These are phyloP conservation scores for Boletus patriciae DNA, from an alignment of 768 basidiomycete species.

Conservation along the genomic window DNA sequence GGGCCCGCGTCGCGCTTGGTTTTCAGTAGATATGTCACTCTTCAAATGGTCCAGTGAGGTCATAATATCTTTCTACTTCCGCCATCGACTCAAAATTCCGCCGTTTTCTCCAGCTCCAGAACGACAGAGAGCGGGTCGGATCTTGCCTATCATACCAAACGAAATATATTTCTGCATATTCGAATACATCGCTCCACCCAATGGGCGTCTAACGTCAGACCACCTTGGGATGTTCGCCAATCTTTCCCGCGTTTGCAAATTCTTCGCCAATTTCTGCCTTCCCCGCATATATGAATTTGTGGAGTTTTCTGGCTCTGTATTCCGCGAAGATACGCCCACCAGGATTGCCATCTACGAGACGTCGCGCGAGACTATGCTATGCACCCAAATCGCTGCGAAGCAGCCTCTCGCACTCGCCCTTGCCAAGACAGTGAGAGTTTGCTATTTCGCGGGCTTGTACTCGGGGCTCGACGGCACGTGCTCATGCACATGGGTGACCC, in stretches of 20 bases:
- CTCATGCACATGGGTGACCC: constrained; percentile 5
- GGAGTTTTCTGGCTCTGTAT: constrained; percentile 19
- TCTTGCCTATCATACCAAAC: constrained; percentile 38
- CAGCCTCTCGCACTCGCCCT: constrained; percentile 31
- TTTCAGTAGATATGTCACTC: background rate
- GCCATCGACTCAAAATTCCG: background rate
- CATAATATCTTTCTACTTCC: background rate
- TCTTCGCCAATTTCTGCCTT: constrained; percentile 41
- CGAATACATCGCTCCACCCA: constrained; percentile 28
- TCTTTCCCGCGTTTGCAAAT: constrained; percentile 44
- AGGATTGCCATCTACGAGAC: background rate
- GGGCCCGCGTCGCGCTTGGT: no score
- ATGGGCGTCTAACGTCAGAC: constrained; percentile 13
- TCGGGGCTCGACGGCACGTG: background rate
- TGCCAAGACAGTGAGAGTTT: constrained; percentile 31
- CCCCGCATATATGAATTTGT: constrained; percentile 43
- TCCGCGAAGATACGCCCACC: constrained; percentile 1
- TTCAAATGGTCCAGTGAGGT: constrained; percentile 8
- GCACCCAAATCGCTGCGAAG: constrained; percentile 26
- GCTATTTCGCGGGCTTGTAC: constrained; percentile 10
- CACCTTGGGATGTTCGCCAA: constrained; percentile 8
- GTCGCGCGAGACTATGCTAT: constrained; percentile 19
- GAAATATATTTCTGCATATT: constrained; percentile 47
- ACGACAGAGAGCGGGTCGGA: constrained; percentile 9
- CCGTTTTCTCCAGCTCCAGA: constrained; percentile 26